Conservation (phyloP, 768 basidiomycete species). For the Sarcodon sp. region DNA sequence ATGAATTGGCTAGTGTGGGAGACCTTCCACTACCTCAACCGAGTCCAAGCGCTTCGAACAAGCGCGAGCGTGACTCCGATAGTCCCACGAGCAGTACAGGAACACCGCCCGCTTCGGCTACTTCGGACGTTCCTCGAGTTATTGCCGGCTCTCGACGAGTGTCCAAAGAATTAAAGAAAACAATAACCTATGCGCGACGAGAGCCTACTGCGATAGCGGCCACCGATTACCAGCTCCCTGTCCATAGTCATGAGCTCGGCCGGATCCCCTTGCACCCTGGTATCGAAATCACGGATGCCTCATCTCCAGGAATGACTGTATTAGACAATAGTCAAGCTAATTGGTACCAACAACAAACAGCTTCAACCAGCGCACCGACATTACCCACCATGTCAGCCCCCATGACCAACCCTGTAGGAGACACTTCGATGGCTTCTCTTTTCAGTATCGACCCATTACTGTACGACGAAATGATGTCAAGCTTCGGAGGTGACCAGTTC, state of each 20-base stretch:
- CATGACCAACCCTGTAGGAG: constrained; percentile 1
- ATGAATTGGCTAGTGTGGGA: constrained; percentile 58
- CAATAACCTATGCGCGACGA: constrained; percentile 1
- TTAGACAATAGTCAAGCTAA: neutral
- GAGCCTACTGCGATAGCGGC: constrained; percentile 5
- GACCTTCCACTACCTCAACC: constrained; percentile 54
- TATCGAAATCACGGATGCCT: neutral
- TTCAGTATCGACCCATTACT: constrained; percentile 10
- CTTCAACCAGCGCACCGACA: neutral
- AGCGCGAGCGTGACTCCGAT: constrained; percentile 53
- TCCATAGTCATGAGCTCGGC: constrained; percentile 46
- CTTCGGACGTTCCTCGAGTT: constrained; percentile 11
- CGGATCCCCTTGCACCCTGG: constrained; percentile 30
- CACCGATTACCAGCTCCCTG: constrained; percentile 27
- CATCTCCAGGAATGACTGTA: neutral
- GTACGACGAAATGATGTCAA: constrained; percentile 14
- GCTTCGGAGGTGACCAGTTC: constrained; percentile 2
- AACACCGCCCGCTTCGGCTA: constrained; percentile 1
- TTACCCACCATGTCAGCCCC: neutral
- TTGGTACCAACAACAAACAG: constrained; percentile 1
- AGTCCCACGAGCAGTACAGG: constrained; percentile 18
- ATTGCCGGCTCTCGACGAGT: constrained; percentile 24
- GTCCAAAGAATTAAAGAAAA: constrained; percentile 5
- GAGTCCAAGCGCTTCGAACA: constrained; percentile 36
- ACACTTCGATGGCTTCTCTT: constrained; percentile 9